A percentile compares a stretch with the other conserved stretches of the same genome.
Evolutionary conservation across 768 basidiomycete genomes (phyloP).

Genomic region (Mycena venus): DNA sequence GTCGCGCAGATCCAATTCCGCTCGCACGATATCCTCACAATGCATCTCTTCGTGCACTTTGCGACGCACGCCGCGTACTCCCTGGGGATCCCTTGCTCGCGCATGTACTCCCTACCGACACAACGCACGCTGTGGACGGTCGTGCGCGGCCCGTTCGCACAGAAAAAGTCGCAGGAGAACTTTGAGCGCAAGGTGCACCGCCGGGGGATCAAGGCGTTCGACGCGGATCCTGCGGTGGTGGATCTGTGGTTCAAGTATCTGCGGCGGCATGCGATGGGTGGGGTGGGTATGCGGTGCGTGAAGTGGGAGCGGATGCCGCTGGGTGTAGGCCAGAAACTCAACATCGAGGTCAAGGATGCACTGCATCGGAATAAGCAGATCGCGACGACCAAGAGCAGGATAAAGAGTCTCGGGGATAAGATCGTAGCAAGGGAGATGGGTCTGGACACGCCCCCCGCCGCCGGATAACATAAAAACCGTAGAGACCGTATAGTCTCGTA

Average conservation of each 20-base stretch:
- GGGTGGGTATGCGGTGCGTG: slow-evolving; percentile 89
- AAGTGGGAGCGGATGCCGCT: slow-evolving; percentile 78
- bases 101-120: slow-evolving; percentile 75
- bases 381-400: slow-evolving; percentile 41
- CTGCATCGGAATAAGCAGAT: slow-evolving; percentile 45
- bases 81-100: slow-evolving; percentile 83
- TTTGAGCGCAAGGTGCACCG: slow-evolving; percentile 90
- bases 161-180: slow-evolving; percentile 97
- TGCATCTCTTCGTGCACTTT: slow-evolving; percentile 89
- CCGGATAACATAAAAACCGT: slow-evolving; percentile 21
- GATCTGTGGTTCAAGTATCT: slow-evolving; percentile 87
- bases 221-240: slow-evolving; percentile 84
- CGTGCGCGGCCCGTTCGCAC: slow-evolving; percentile 84
- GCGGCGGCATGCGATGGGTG: slow-evolving; percentile 78
- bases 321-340: slow-evolving; percentile 54
- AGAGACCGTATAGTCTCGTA: too few relatives aligned
- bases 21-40: slow-evolving; percentile 73
- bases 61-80: slow-evolving; percentile 87
- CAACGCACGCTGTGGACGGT: slow-evolving; percentile 90
- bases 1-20: slow-evolving; percentile 89
- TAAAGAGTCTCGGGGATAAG: slow-evolving; percentile 46
- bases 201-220: slow-evolving; percentile 91
- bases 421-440: slow-evolving; percentile 23
- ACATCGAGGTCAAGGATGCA: slow-evolving; percentile 39
- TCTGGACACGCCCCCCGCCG: background rate